Evolutionary conservation across 2,329 filamentous ascomycete genomes (phyloP).

Genomic region (Sphaerulina vaccinii): DNA sequence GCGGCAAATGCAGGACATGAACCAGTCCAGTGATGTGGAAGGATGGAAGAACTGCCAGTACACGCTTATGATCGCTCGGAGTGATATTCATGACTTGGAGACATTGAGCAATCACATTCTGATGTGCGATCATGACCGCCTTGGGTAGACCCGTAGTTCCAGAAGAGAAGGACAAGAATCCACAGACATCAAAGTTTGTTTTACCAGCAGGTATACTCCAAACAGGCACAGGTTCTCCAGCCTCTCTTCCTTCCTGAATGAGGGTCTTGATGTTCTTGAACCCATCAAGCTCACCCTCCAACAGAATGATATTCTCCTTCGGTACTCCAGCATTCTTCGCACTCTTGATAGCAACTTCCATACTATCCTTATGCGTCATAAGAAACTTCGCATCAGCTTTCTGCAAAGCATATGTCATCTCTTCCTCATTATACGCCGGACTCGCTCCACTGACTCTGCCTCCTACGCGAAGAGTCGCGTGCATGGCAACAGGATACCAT

Average conservation of each 20-base stretch:
- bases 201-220: constrained; percentile 54
- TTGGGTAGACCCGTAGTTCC: constrained; percentile 11
- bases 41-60: constrained; percentile 59
- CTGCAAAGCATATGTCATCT: constrained; percentile 65
- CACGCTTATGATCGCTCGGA: constrained; percentile 48
- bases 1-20: constrained; percentile 61
- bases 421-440: constrained; percentile 65
- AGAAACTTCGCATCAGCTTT: constrained; percentile 58
- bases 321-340: constrained; percentile 56
- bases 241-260: constrained; percentile 44
- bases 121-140: constrained; percentile 52
- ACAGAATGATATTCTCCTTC: constrained; percentile 54
- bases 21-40: constrained; percentile 66
- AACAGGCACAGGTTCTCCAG: constrained; percentile 46
- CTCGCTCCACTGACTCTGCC: constrained; percentile 62
- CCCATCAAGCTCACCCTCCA: constrained; percentile 54
- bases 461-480: constrained; percentile 54
- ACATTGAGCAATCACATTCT: constrained; percentile 60
- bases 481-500: constrained; percentile 66
- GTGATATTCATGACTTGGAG: constrained; percentile 59
- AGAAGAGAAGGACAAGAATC: constrained; percentile 50
- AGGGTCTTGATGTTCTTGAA: constrained; percentile 51
- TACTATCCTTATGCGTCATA: constrained; percentile 56
- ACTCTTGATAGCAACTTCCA: constrained; percentile 56
- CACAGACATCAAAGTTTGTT: constrained; percentile 58